Conservation (phyloP, 768 basidiomycete genomes). For the Hygrophoropsis aurantiaca region DNA sequence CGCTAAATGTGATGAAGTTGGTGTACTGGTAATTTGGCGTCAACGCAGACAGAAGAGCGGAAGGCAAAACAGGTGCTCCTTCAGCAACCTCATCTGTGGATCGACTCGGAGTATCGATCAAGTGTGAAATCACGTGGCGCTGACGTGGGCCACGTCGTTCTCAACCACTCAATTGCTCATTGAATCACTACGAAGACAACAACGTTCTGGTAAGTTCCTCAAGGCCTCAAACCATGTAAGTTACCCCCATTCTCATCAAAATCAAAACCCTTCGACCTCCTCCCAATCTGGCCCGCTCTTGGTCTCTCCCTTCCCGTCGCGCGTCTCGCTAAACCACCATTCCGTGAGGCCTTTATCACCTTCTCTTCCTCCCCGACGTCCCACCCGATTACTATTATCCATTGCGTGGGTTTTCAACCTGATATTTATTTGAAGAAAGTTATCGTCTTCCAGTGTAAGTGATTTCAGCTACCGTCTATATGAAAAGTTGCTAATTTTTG, state of each 20-base stretch:
- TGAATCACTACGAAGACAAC: slow-evolving; percentile 79
- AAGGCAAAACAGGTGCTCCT: slow-evolving; percentile 43
- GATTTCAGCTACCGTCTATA: too few species aligned
- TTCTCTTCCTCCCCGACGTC: slow-evolving; percentile 61
- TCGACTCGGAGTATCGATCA: too few species aligned
- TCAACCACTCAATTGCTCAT: slow-evolving; percentile 64
- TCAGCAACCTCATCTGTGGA: too few species aligned
- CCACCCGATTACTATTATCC: too few species aligned
- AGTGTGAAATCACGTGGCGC: too few species aligned
- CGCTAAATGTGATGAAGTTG: not conserved
- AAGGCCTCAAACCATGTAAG: not conserved
- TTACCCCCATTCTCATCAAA: too few species aligned
- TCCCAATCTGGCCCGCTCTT: slow-evolving; percentile 61
- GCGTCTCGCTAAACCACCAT: slow-evolving; percentile 63
- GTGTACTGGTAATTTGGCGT: slow-evolving; percentile 8
- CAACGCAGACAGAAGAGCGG: slow-evolving; percentile 30
- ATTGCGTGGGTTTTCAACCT: too few species aligned
- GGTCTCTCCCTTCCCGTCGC: slow-evolving; percentile 68
- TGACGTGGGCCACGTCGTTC: slow-evolving; percentile 59
- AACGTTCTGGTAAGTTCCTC: slow-evolving; percentile 43
- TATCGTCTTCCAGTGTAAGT: too few species aligned
- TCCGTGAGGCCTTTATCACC: slow-evolving; percentile 65
- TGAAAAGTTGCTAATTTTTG: too few species aligned
- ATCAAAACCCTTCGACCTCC: slow-evolving; percentile 5
- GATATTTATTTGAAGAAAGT: too few species aligned